Base-by-base conservation (phyloP, 768 basidiomycete genomes). In the Dioszegia hungarica region DNA sequence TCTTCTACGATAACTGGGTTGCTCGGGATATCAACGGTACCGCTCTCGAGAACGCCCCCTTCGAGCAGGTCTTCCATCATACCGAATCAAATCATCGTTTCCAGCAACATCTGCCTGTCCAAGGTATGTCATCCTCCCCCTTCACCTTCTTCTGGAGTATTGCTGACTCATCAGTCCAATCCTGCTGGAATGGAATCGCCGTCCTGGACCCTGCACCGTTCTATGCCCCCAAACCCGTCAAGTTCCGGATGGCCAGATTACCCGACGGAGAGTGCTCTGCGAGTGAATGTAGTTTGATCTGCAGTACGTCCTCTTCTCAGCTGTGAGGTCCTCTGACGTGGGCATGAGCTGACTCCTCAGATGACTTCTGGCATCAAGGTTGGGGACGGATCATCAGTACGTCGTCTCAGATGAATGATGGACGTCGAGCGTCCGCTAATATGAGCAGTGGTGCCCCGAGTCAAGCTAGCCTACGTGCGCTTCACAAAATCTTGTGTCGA, bases 1-100 rank as follows among this genome's bases (percentile, higher is more conserved):
- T 97, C 17, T 98, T 98, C 76, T 98, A 98, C 79, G 78, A 77
- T 62, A 74, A 75, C 75, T 98, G 94, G 94, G 94, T 99, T 20
- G 92, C 94, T 1, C 83, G 94, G 37, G 94, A 99, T 75, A 90
- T 99, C 80, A 99, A 99, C 77, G 94, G 94, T 22, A 98, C 94
- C 0, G 94, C 94, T 0, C 82, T 99, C 50, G 94, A 99, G 77
- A 99, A 99, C 74, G 92, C 92, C 0, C 94, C 94, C 0, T 99
- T 99, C 64, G 94, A 98, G 75, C 77, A 81, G 57, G 86, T 99
- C 60, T 95, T 99, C 82, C 92, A 90, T 72, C 86, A 98, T 68
- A 73, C 81, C 5, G 77, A 84, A 24, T 88, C 88, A 1, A 82
- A 85, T 12, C 79, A 83, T 40, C 84, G 91, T 28, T 99, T 93